Percentiles rank a stretch among this genome's conserved stretches.
Evolutionary conservation across 805 yeast species (phyloP).

Genomic region (Kuraishia borneana): DNA sequence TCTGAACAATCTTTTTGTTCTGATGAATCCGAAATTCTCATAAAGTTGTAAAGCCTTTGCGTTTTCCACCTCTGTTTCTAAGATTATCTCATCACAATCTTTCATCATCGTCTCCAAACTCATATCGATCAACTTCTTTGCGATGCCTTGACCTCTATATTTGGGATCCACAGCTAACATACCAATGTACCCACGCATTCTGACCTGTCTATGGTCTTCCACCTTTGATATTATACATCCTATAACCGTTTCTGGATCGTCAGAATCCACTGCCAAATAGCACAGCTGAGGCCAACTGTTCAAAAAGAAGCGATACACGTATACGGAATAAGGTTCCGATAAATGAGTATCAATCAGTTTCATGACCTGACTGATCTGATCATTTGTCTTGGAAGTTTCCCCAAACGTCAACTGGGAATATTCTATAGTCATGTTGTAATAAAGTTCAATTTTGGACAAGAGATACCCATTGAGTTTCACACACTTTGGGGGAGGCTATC

Average conservation of each 20-base stretch:
- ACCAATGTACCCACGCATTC: slow-evolving; percentile 87
- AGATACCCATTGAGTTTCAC: too few relatives aligned
- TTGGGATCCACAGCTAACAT: slow-evolving; percentile 79
- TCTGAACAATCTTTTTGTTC: slow-evolving; percentile 52
- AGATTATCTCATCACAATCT: slow-evolving; percentile 80
- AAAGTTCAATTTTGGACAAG: too few relatives aligned
- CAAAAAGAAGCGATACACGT: slow-evolving; percentile 83
- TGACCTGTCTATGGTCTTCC: slow-evolving; percentile 61
- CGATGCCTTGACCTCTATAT: slow-evolving; percentile 74
- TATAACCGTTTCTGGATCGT: slow-evolving; percentile 26
- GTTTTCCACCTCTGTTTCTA: slow-evolving; percentile 87
- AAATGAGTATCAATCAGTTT: slow-evolving; percentile 59
- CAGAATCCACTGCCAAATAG: slow-evolving; percentile 39
- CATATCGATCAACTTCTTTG: slow-evolving; percentile 53
- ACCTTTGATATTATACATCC: slow-evolving; percentile 82
- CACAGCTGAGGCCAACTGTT: slow-evolving; percentile 88
- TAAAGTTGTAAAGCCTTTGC: slow-evolving; percentile 21
- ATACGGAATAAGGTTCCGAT: slow-evolving; percentile 90
- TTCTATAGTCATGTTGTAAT: not conserved
- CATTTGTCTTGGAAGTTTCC: slow-evolving; percentile 9
- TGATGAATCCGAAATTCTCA: slow-evolving; percentile 24
- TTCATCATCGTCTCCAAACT: slow-evolving; percentile 55
- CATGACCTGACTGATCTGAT: slow-evolving; percentile 39
- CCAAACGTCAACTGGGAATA: slow-evolving; percentile 2
- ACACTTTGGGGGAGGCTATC: too few relatives aligned